Evolutionary conservation across 441 rosid genomes (phyloP), one percentile per base, ranked within the genome.

Genomic region (Mallotus repandus): DNA sequence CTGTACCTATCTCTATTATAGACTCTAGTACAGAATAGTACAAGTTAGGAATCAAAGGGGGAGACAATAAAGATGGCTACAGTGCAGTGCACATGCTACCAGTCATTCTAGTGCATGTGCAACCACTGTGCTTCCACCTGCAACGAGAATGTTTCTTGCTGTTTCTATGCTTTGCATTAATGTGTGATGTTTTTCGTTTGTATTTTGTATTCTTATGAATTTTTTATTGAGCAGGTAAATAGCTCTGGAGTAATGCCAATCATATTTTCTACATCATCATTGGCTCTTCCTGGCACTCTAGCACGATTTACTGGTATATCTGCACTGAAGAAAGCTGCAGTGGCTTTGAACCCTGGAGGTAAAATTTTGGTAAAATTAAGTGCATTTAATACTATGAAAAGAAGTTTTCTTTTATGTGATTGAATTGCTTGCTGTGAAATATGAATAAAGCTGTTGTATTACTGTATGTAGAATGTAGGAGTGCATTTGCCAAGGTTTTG

Each of bases 171-270:
- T 48, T 48, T 48, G 15, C 16, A 25, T 58, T 50, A 19, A 46
- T 57, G 41, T 74, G 43, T 45, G 59, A 18, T 61, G 45, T 9
- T 32, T 70, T 22, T 35, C 66, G 49, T 25, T 25, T 25, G 29
- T 25, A 25, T 25, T 72, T 69, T 63, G n/a, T 54, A 43, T 65
- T 46, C 21, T 57, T 64, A 25, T 58, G 29, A 69, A 25, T 25
- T 25, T 45, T 25, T 43, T 68, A 74, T 64, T 66, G 59, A 72
- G 52, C 82, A 91, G 93, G 96, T 95, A 45, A 94, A 91, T 83
- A 92, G 99, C 82, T 88, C 98, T 70, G 99, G 99, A 56, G 99
- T 95, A 76, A 95, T 92, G 98, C 97, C 99, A 71, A 95, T 95
- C 72, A 91, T 94, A 83, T 94, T 94, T 74, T 96, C 99, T 45